Percentiles rank a stretch among this genome's conserved stretches.
Evolutionary conservation across 2,329 filamentous ascomycete genomes (phyloP).

Genomic region (Golovinomyces cichoracearum): DNA sequence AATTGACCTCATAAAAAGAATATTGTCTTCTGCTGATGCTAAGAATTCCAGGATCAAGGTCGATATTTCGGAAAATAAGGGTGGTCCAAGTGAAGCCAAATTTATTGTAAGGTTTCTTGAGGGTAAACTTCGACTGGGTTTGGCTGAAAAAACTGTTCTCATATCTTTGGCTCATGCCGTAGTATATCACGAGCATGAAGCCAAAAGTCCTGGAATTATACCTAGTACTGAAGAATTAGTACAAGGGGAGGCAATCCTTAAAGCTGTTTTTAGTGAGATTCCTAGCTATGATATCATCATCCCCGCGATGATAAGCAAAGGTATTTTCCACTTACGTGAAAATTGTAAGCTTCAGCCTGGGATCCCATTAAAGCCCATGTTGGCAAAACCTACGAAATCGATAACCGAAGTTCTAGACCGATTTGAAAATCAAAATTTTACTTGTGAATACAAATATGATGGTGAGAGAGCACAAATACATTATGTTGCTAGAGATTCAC

Average conservation of each 20-base stretch:
- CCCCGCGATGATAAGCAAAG: constrained; percentile 64
- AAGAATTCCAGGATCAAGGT: constrained; percentile 41
- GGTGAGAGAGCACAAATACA: constrained; percentile 97
- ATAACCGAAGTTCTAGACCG: constrained; percentile 93
- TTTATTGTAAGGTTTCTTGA: constrained; percentile 81
- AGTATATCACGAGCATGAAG: constrained; percentile 54
- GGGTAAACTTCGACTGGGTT: constrained; percentile 70
- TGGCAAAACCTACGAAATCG: constrained; percentile 93
- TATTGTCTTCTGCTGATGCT: constrained; percentile 72
- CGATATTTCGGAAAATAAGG: constrained; percentile 78
- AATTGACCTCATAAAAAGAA: constrained; percentile 83
- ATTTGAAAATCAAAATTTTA: constrained; percentile 85
- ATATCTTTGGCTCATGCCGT: constrained; percentile 75
- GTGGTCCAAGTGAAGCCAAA: constrained; percentile 82
- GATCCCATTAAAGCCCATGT: constrained; percentile 90
- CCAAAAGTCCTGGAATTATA: constrained; percentile 33
- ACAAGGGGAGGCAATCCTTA: constrained; percentile 62
- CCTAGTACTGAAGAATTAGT: constrained; percentile 54
- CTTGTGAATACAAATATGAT: constrained; percentile 98
- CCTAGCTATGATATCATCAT: constrained; percentile 91
- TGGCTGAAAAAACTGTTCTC: constrained; percentile 79
- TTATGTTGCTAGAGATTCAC: constrained; percentile 63
- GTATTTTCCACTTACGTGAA: constrained; percentile 57
- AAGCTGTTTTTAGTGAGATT: constrained; percentile 80
- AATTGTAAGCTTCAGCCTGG: constrained; percentile 80